Base-by-base conservation (phyloP, 2,329 filamentous ascomycete genomes). In the Xylariaceae sp. region DNA sequence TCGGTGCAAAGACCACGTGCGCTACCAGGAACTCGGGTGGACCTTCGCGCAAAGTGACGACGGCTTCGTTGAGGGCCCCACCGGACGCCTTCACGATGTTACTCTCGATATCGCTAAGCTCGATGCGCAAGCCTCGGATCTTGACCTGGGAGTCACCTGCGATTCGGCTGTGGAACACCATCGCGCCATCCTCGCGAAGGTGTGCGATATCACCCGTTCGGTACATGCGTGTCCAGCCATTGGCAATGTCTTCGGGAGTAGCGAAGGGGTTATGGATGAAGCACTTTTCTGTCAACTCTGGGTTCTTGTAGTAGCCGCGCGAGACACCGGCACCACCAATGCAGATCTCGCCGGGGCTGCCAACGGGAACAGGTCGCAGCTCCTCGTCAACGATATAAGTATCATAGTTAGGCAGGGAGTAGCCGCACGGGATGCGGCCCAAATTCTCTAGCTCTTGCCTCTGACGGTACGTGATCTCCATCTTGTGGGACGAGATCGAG, bases 331-430 rank as follows among this genome's bases (percentile, higher is more conserved):
- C 53, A 3, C 73, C 72, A 12, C 60, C 69, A 30, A 78, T 62
- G 27, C 42, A 63, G 5, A 78, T 63, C 51, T 77, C 73, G 4
- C 76, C 76, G 0, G 66, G 56, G 2, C 71, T 52, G 0, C 73
- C 73, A 10, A 64, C 38, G 1, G 75, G 71, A 2, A 73, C 53
- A 0, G 67, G 60, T 12, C 66, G 45, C 15, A 63, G 54, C 1
- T 71, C 32, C 4, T 65, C 51, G 52, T 75, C 73, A 0, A 77
- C 18, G 36, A 78, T 65, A 50, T 71, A 74, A 15, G 65, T 45
- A 1, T 12, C 3, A 19, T 55, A 55, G 43, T 57, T 56, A 3
- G 52, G 49, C 1, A 56, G 12, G 1, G 54, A 39, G 12, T 32
- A 45, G 4, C 54, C 54, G 32, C 39, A 52, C 1, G 50, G 52